Conservation (phyloP, 805 yeast genomes). For the Candida boleticola region DNA sequence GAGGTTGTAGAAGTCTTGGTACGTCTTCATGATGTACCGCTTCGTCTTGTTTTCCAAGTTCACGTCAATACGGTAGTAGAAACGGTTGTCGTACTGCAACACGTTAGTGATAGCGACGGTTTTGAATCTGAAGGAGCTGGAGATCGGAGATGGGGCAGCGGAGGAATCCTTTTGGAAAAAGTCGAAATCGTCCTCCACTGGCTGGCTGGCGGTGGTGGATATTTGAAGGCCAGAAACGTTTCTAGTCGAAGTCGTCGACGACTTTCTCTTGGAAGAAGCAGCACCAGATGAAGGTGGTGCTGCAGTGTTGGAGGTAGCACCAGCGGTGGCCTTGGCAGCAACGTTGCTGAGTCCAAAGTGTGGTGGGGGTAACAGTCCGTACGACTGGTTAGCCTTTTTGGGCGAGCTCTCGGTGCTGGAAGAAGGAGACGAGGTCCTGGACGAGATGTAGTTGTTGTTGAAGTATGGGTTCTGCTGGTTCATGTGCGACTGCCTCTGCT, state of each 20-base stretch:
- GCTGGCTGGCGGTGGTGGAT: background rate
- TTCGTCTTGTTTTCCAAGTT: conserved; percentile 16
- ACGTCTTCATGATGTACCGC: conserved; percentile 26
- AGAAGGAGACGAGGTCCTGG: background rate
- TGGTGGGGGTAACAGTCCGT: background rate
- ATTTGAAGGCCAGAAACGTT: background rate
- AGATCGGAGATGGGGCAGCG: background rate
- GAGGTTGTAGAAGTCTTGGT: conserved; percentile 37
- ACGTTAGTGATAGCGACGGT: conserved; percentile 23
- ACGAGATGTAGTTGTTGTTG: background rate
- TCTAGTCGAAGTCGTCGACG: background rate
- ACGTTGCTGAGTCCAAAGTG: background rate
- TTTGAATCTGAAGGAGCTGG: background rate
- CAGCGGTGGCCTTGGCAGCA: background rate
- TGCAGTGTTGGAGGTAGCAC: background rate
- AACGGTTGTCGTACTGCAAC: conserved; percentile 20
- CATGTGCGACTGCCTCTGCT: background rate
- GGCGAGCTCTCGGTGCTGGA: background rate
- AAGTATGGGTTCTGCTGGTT: background rate
- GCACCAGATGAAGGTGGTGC: too few species aligned
- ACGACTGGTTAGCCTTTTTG: background rate
- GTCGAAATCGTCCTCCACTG: conserved; percentile 3
- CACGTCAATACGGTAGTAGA: conserved; percentile 36
- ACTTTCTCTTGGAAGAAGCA: background rate
- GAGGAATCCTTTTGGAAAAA: conserved; percentile 3